Evolutionary conservation across 768 basidiomycete species (phyloP).

Genomic region (Suillus subalutaceus): DNA sequence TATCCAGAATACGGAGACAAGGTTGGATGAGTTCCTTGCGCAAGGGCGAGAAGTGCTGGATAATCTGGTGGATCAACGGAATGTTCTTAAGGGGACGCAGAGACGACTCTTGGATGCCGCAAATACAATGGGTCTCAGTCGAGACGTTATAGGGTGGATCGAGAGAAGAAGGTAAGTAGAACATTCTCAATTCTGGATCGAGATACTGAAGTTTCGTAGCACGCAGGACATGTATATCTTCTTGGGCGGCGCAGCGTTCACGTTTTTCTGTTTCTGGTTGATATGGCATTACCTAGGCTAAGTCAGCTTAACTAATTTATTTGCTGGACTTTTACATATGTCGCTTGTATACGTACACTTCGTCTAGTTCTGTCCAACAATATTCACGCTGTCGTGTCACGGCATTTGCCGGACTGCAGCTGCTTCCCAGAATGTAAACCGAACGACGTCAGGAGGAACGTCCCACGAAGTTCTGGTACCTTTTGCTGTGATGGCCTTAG

Average conservation of each 20-base stretch:
- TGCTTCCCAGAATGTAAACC: neutral
- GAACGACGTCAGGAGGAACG: neutral
- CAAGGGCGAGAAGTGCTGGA: constrained; percentile 93
- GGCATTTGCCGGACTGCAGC: neutral
- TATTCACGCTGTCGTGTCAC: constrained; percentile 1
- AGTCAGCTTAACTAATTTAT: constrained; percentile 4
- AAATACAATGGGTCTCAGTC: constrained; percentile 91
- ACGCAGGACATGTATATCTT: constrained; percentile 97
- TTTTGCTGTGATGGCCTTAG: constrained; percentile 20
- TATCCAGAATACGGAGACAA: constrained; percentile 77
- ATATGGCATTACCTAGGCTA: constrained; percentile 90
- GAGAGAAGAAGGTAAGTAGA: constrained; percentile 79
- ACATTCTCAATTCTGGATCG: neutral
- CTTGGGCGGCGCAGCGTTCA: constrained; percentile 78
- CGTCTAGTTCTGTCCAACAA: neutral
- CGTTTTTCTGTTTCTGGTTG: constrained; percentile 90
- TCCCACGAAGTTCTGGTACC: neutral
- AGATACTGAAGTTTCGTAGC: constrained; percentile 42
- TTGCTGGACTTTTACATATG: constrained; percentile 1
- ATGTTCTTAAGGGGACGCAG: constrained; percentile 94
- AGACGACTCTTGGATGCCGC: constrained; percentile 84
- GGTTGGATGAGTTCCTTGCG: constrained; percentile 87
- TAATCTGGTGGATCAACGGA: constrained; percentile 89
- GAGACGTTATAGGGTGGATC: constrained; percentile 97
- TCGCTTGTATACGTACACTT: constrained; percentile 5